A percentile compares a stretch with the other conserved stretches of the same genome.
These are phyloP conservation scores for Penstemon davidsonii DNA, from an alignment of 257 asterid genomes.

Conservation along the genomic window DNA sequence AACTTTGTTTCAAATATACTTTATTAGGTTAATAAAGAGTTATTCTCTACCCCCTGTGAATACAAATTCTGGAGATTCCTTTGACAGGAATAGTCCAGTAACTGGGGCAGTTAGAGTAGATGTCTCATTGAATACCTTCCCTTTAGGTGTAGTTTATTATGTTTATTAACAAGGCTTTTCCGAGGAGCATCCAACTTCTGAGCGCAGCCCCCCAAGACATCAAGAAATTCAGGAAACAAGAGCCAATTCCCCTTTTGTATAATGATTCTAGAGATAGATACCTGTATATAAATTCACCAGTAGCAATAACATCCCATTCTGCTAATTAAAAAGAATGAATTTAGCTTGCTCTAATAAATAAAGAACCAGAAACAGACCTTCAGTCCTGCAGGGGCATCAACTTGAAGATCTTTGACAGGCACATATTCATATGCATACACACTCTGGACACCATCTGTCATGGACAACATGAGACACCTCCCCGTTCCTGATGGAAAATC, in stretches of 20 bases:
- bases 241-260: conserved; percentile 78
- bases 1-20: neutral
- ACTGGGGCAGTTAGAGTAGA: neutral
- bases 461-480: conserved; percentile 89
- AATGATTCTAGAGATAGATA: conserved; percentile 70
- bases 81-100: conserved; percentile 10
- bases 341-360: conserved; percentile 10
- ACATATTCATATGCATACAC: conserved; percentile 96
- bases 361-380: conserved; percentile 49
- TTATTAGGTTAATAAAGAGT: neutral
- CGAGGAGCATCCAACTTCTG: conserved; percentile 84
- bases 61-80: neutral
- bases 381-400: conserved; percentile 73
- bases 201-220: conserved; percentile 79
- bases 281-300: conserved; percentile 41
- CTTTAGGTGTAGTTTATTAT: conserved; percentile 92
- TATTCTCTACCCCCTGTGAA: neutral
- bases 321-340: conserved; percentile 22
- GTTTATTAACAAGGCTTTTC: conserved; percentile 73
- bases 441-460: conserved; percentile 93
- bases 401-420: conserved; percentile 74
- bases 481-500: conserved; percentile 67
- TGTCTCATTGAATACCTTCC: conserved; percentile 53
- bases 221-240: conserved; percentile 90
- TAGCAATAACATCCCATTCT: conserved; percentile 13